These are phyloP conservation scores for Cairneyella variabilis DNA, from an alignment of 495 filamentous ascomycete genomes.

Conservation along the genomic window DNA sequence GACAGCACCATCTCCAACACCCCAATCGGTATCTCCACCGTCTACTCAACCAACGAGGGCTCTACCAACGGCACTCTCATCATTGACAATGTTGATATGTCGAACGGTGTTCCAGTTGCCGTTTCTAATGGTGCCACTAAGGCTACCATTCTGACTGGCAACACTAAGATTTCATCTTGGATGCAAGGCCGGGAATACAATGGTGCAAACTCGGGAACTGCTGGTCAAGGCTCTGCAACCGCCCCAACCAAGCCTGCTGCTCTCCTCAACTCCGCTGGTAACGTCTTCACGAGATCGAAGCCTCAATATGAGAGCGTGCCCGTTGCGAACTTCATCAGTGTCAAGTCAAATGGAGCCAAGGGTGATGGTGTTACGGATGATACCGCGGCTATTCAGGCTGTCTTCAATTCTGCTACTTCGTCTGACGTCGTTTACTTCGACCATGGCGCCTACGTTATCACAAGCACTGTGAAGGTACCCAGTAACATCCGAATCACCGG, in stretches of 20 bases:
- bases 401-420: constrained; percentile 55
- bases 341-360: constrained; percentile 72
- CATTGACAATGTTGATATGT: constrained; percentile 83
- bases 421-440: constrained; percentile 84
- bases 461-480: constrained; percentile 78
- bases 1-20: constrained; percentile 77
- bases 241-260: constrained; percentile 51
- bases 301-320: constrained; percentile 68
- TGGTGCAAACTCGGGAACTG: constrained; percentile 35
- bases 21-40: constrained; percentile 68
- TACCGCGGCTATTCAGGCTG: constrained; percentile 64
- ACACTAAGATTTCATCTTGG: constrained; percentile 65
- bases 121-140: constrained; percentile 50
- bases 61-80: constrained; percentile 73
- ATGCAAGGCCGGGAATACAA: constrained; percentile 71
- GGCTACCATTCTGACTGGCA: constrained; percentile 63
- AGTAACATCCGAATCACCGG: constrained; percentile 78
- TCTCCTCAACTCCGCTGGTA: constrained; percentile 51
- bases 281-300: constrained; percentile 62
- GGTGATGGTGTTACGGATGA: constrained; percentile 74
- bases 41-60: constrained; percentile 58
- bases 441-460: constrained; percentile 78
- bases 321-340: constrained; percentile 62
- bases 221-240: constrained; percentile 46
- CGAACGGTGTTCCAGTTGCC: constrained; percentile 42